Base-by-base conservation (phyloP, 2,329 filamentous ascomycete species). In the Arthrocladium fulminans region DNA sequence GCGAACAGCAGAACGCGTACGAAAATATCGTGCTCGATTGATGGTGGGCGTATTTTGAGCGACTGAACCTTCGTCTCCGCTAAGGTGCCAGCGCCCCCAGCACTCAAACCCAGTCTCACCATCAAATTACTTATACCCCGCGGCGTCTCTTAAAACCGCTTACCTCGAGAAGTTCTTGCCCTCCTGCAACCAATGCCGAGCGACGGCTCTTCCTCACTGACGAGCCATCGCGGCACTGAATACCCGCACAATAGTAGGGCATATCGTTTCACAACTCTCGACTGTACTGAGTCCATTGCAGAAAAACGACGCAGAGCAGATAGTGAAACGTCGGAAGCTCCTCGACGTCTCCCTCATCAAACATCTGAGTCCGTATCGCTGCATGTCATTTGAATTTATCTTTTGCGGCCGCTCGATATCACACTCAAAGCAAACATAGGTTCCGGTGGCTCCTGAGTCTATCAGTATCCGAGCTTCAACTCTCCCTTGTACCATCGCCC, bases 201-300 rank as follows among this genome's bases (percentile, higher is more conserved):
- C 22, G 40, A 48, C 22, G 20, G 32, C 32, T 35, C 32, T 35
- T 35, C 32, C 32, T 35, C 32, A 12, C 32, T 35, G 32, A 35
- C 32, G 19, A 35, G 32, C 32, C 32, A 35, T 35, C 32, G 10
- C 32, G 32, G 32, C 32, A 35, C 32, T 35, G 32, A 3, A 4
- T 17, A 35, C 32, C 32, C 32, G 12, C 32, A 35, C 32, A 35
- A 35, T 3, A 35, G 32, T 35, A 35, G 32, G 32, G 32, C 32
- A 35, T 35, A 35, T 35, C 29, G 29, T n/a, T 4, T 35, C 10
- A 3, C 32, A 35, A 35, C 32, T 35, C 32, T 35, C 32, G 32
- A 35, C 3, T 35, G n/a, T 35, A 35, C 32, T 35, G 32, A 35
- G n/a, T 35, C 32, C 32, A 35, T 35, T 35, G 12, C 32, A 35